Evolutionary conservation across 2,329 filamentous ascomycete species (phyloP).

Genomic region (Epichloe sylvatica): DNA sequence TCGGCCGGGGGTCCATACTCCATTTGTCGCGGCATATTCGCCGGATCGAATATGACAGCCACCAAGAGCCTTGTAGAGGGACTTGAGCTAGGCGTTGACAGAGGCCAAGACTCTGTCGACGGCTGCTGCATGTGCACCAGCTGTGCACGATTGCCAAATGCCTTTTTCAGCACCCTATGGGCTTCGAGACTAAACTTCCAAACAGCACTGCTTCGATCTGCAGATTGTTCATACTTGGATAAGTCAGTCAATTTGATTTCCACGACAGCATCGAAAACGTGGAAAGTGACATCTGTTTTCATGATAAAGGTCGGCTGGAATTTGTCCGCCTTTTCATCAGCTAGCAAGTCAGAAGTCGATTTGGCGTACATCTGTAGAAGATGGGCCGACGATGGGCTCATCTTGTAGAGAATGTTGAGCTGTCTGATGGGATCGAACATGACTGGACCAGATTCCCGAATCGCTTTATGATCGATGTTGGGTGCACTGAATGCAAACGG

Average conservation of each 20-base stretch:
- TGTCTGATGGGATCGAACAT: slow-evolving; percentile 63
- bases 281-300: slow-evolving; percentile 38
- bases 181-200: slow-evolving; percentile 41
- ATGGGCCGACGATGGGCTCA: slow-evolving; percentile 71
- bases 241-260: slow-evolving; percentile 21
- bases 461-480: slow-evolving; percentile 18
- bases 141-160: slow-evolving; percentile 60
- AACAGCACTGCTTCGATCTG: slow-evolving; percentile 28
- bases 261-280: slow-evolving; percentile 39
- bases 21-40: slow-evolving; percentile 59
- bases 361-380: slow-evolving; percentile 61
- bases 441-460: slow-evolving; percentile 43
- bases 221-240: slow-evolving; percentile 13
- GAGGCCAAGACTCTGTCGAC: slow-evolving; percentile 18
- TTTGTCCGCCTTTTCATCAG: slow-evolving; percentile 59
- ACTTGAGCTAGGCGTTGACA: slow-evolving; percentile 11
- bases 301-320: slow-evolving; percentile 76
- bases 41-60: slow-evolving; percentile 58
- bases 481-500: slow-evolving; percentile 39
- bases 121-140: slow-evolving; percentile 46
- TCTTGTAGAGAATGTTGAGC: slow-evolving; percentile 80
- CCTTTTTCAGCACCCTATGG: slow-evolving; percentile 51
- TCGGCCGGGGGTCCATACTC: slow-evolving; percentile 83
- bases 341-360: slow-evolving; percentile 59
- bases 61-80: slow-evolving; percentile 36